phyloP scores from a whole-genome alignment of 1,284 basidiomycete genomes.

The Sporisorium graminicola region DNA sequence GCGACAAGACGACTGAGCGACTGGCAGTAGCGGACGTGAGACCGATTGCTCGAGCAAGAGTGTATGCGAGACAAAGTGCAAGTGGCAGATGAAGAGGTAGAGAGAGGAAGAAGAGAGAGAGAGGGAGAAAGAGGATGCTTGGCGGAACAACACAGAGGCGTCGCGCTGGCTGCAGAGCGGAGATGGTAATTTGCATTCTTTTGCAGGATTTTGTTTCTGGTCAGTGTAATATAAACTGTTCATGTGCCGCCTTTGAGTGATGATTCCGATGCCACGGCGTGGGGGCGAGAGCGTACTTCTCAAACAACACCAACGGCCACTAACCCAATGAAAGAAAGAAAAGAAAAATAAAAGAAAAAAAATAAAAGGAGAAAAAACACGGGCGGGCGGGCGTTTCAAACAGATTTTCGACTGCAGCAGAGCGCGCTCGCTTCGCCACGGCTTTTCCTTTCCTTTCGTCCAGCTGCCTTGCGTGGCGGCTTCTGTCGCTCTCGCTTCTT shows the following conservation, averaged over 20 bases:
- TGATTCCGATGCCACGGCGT: background rate
- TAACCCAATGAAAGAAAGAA: no score
- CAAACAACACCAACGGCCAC: no score
- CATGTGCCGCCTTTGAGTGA: background rate
- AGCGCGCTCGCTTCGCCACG: background rate
- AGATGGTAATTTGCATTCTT: background rate
- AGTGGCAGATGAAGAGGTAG: background rate
- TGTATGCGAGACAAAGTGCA: background rate
- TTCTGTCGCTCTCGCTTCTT: background rate
- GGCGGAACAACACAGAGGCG: background rate
- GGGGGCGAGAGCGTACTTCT: no score
- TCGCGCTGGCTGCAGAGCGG: conserved; percentile 1
- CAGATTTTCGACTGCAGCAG: no score
- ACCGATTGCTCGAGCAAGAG: background rate
- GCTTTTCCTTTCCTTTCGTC: background rate
- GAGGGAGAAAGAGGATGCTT: background rate
- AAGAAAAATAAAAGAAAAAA: no score
- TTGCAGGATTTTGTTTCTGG: no score
- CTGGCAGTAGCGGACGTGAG: background rate
- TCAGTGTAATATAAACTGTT: background rate
- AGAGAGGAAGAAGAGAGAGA: background rate
- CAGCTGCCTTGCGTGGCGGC: no score
- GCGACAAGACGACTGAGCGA: no score
- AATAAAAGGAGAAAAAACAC: no score
- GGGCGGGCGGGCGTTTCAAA: no score